phyloP scores from a whole-genome alignment of 805 yeast species.

The Saccharomycopsis guyanensis region DNA sequence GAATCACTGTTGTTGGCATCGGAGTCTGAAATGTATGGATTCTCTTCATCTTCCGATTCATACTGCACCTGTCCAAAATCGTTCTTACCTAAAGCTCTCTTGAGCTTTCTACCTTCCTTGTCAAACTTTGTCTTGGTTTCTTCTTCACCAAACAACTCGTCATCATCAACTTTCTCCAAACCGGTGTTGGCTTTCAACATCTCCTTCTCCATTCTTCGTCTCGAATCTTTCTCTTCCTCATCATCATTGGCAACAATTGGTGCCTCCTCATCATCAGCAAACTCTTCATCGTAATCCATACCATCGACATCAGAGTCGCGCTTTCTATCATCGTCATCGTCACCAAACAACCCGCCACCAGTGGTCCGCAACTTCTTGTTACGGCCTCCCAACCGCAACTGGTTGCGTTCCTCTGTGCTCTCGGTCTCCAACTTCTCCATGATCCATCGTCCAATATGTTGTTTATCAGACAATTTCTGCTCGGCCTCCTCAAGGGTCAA shows the following conservation, averaged over 20 bases:
- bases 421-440: constrained; percentile 77
- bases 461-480: constrained; percentile 77
- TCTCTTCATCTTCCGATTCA: constrained; percentile 78
- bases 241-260: constrained; percentile 95
- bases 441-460: constrained; percentile 83
- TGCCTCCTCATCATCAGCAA: constrained; percentile 98
- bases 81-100: constrained; percentile 72
- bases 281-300: constrained; percentile 91
- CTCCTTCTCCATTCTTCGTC: constrained; percentile 73
- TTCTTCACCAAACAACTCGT: constrained; percentile 57
- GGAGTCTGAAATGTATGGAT: constrained; percentile 74
- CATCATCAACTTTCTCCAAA: constrained; percentile 41
- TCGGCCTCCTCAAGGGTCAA: constrained; percentile 95
- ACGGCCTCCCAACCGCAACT: constrained; percentile 22
- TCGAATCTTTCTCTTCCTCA: constrained; percentile 88
- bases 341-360: constrained; percentile 22
- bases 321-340: constrained; percentile 35
- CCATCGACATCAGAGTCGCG: constrained; percentile 82
- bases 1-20: constrained; percentile 48
- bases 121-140: constrained; percentile 77
- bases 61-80: constrained; percentile 52
- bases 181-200: constrained; percentile 77
- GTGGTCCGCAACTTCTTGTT: background rate
- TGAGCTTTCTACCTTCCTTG: constrained; percentile 81
- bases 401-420: constrained; percentile 43